These are phyloP conservation scores for Erodium trifolium DNA, from an alignment of 441 rosid species.

Conservation along the genomic window DNA sequence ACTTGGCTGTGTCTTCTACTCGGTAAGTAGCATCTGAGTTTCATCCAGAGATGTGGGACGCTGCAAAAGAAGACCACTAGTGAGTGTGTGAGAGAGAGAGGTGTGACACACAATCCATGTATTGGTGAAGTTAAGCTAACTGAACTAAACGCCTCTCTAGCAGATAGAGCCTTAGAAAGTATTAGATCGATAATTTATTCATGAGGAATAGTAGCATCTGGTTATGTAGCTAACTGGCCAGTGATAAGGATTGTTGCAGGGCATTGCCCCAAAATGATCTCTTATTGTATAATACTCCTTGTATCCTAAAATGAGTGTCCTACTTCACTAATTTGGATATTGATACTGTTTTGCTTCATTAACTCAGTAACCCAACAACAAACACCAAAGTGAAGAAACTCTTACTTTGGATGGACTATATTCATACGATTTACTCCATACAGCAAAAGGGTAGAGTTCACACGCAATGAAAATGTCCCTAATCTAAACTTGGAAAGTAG, in stretches of 20 bases:
- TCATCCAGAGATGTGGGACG: conserved; percentile 34
- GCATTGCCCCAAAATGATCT: not conserved
- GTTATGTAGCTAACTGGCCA: too few relatives aligned
- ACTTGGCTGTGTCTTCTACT: conserved; percentile 26
- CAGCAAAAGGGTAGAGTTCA: too few relatives aligned
- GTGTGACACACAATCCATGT: not conserved
- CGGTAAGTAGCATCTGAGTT: conserved; percentile 50
- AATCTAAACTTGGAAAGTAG: not conserved
- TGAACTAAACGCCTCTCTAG: not conserved
- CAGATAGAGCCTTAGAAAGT: not conserved
- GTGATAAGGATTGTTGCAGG: not conserved
- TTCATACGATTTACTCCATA: not conserved
- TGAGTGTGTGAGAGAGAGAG: not conserved
- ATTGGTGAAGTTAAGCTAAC: not conserved
- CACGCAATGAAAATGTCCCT: not conserved
- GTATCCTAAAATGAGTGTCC: not conserved
- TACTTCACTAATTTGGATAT: not conserved
- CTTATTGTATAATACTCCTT: not conserved
- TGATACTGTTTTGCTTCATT: not conserved
- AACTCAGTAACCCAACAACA: not conserved
- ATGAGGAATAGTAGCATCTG: too few relatives aligned
- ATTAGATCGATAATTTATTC: not conserved
- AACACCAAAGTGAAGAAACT: not conserved
- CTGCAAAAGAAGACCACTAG: conserved; percentile 29
- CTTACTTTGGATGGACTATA: not conserved